Evolutionary conservation across 1,284 basidiomycete genomes (phyloP).

Genomic region (Mycosarcoma mackinlayi): DNA sequence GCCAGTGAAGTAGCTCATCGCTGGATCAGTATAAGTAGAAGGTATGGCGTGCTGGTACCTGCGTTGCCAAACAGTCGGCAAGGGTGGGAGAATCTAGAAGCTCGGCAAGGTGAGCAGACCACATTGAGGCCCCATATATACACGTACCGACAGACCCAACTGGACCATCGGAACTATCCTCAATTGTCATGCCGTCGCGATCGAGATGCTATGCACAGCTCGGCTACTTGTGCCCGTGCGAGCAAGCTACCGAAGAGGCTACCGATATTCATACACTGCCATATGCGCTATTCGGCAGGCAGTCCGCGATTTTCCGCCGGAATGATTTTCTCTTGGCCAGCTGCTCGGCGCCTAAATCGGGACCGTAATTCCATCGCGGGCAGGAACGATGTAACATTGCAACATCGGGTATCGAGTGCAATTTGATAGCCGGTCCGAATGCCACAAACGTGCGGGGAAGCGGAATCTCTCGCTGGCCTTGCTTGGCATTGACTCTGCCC

Average conservation of each 20-base stretch:
- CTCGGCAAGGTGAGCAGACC: too few species aligned
- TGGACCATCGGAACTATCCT: too few species aligned
- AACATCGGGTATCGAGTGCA: not conserved
- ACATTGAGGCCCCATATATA: too few species aligned
- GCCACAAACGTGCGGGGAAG: slow-evolving; percentile 1
- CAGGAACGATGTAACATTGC: slow-evolving; percentile 3
- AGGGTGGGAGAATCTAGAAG: too few species aligned
- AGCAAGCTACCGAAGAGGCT: slow-evolving; percentile 10
- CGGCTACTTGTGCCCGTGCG: not conserved
- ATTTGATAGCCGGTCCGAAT: not conserved
- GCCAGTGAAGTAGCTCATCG: not conserved
- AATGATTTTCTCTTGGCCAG: too few species aligned
- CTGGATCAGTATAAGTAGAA: not conserved
- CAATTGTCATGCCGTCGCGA: too few species aligned
- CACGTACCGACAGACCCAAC: too few species aligned
- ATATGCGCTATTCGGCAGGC: not conserved
- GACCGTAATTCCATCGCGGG: not conserved
- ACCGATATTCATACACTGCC: not conserved
- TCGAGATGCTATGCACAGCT: too few species aligned
- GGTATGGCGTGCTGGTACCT: slow-evolving; percentile 1
- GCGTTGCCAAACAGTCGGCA: too few species aligned
- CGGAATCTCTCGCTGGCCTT: not conserved
- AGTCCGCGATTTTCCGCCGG: not conserved
- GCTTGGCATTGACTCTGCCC: not conserved
- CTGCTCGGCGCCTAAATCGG: slow-evolving; percentile 17